phyloP scores from a whole-genome alignment of 345 rosid genomes.

The Microthlaspi erraticum region DNA sequence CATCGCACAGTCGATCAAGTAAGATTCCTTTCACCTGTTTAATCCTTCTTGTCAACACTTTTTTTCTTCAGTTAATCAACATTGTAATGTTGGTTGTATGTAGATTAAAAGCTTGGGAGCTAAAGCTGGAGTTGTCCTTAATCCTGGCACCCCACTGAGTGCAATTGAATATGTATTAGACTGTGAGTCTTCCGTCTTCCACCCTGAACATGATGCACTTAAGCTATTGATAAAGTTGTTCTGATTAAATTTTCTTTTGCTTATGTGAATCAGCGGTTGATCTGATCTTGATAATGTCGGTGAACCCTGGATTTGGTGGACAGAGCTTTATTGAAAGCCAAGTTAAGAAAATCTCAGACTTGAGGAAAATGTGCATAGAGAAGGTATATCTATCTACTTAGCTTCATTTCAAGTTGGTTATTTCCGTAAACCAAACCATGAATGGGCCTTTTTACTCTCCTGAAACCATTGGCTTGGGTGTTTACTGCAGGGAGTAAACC shows the following conservation, averaged over 20 bases:
- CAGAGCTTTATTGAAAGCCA: slow-evolving; percentile 98
- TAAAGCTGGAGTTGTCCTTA: slow-evolving; percentile 95
- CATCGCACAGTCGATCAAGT: slow-evolving; percentile 83
- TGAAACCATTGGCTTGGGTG: slow-evolving; percentile 17
- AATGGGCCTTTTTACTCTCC: slow-evolving; percentile 15
- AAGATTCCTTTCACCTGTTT: slow-evolving; percentile 36
- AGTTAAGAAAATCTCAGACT: slow-evolving; percentile 84
- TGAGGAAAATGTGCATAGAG: slow-evolving; percentile 84
- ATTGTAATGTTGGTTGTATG: slow-evolving; percentile 10
- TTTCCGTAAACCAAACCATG: not conserved
- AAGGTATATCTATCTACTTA: slow-evolving; percentile 52
- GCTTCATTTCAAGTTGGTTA: not conserved
- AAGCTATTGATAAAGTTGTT: not conserved
- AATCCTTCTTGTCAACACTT: slow-evolving; percentile 2
- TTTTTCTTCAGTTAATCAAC: not conserved
- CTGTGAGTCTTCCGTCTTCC: slow-evolving; percentile 70
- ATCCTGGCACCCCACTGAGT: slow-evolving; percentile 81
- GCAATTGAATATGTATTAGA: slow-evolving; percentile 83
- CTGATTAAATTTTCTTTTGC: slow-evolving; percentile 25
- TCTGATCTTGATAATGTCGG: slow-evolving; percentile 93
- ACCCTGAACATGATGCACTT: slow-evolving; percentile 14
- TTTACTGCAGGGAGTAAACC: slow-evolving; percentile 75
- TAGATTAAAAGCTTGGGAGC: slow-evolving; percentile 86
- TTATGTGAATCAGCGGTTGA: slow-evolving; percentile 64
- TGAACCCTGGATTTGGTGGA: slow-evolving; percentile 96